phyloP scores from a whole-genome alignment of 805 yeast genomes.

The Starmera pachycereana region DNA sequence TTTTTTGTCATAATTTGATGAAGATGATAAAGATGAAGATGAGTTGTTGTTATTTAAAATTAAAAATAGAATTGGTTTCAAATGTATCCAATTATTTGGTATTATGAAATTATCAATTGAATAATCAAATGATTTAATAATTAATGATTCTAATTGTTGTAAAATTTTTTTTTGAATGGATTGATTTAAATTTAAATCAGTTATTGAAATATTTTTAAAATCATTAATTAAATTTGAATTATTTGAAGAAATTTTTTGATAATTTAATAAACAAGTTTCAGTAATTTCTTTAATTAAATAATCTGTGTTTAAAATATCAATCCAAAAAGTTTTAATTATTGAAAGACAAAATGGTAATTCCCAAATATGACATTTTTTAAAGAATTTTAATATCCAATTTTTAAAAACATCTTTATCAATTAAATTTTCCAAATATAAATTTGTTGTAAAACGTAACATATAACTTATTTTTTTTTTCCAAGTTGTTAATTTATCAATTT shows the following conservation, averaged over 20 bases:
- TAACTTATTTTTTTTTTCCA: constrained; percentile 49
- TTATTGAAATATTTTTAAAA: constrained; percentile 24
- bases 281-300: constrained; percentile 55
- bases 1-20: constrained; percentile 15
- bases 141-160: constrained; percentile 16
- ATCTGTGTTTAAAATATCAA: constrained; percentile 44
- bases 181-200: constrained; percentile 24
- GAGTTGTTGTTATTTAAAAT: constrained; percentile 22
- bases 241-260: constrained; percentile 24
- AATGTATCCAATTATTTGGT: constrained; percentile 50
- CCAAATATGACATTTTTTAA: constrained; percentile 30
- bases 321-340: constrained; percentile 62
- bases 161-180: constrained; percentile 19
- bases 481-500: constrained; percentile 25
- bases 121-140: constrained; percentile 22
- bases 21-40: too few species aligned
- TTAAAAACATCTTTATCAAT: constrained; percentile 54
- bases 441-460: constrained; percentile 45
- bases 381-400: constrained; percentile 48
- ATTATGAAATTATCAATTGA: constrained; percentile 48
- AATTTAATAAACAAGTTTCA: constrained; percentile 44
- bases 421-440: constrained; percentile 59
- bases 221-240: constrained; percentile 23
- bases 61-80: constrained; percentile 38
- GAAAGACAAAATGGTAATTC: constrained; percentile 39